Evolutionary conservation across 129 eudicot genomes (phyloP).

Genomic region (Solidago caesia): DNA sequence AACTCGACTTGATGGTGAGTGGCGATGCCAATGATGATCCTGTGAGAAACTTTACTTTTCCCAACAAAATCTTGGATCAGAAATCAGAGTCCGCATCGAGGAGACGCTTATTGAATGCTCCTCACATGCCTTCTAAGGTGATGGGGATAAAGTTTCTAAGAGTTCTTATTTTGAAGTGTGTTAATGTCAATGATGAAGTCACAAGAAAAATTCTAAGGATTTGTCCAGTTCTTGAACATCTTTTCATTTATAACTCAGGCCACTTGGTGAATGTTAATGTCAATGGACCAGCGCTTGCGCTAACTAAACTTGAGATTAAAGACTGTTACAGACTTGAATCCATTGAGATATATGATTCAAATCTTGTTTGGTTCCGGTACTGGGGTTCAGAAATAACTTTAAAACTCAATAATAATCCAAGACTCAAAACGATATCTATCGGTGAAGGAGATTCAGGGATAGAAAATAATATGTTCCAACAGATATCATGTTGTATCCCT

Average conservation of each 20-base stretch:
- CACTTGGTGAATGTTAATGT: slow-evolving; percentile 34
- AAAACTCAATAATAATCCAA: slow-evolving; percentile 36
- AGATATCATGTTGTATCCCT: slow-evolving; percentile 34
- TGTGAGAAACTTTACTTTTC: slow-evolving; percentile 30
- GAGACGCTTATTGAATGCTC: not conserved
- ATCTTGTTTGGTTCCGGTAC: slow-evolving; percentile 36
- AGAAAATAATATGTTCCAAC: slow-evolving; percentile 36
- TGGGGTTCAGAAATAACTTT: slow-evolving; percentile 29
- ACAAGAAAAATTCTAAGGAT: slow-evolving; percentile 22
- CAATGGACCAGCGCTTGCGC: slow-evolving; percentile 22
- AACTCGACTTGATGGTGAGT: slow-evolving; percentile 38
- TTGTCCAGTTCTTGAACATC: slow-evolving; percentile 32
- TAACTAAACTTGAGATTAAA: slow-evolving; percentile 35
- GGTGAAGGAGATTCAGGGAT: slow-evolving; percentile 32
- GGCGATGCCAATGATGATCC: slow-evolving; percentile 22
- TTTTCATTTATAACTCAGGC: slow-evolving; percentile 29
- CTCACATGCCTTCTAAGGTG: not conserved
- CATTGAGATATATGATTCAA: slow-evolving; percentile 32
- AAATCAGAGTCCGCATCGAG: not conserved
- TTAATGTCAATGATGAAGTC: slow-evolving; percentile 45
- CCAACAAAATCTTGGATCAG: slow-evolving; percentile 26
- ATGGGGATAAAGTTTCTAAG: slow-evolving; percentile 26
- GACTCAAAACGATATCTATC: slow-evolving; percentile 36
- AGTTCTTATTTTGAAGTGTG: slow-evolving; percentile 36
- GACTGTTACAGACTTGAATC: slow-evolving; percentile 27